Base-by-base conservation (phyloP, 345 rosid genomes). In the Pistacia vera region DNA sequence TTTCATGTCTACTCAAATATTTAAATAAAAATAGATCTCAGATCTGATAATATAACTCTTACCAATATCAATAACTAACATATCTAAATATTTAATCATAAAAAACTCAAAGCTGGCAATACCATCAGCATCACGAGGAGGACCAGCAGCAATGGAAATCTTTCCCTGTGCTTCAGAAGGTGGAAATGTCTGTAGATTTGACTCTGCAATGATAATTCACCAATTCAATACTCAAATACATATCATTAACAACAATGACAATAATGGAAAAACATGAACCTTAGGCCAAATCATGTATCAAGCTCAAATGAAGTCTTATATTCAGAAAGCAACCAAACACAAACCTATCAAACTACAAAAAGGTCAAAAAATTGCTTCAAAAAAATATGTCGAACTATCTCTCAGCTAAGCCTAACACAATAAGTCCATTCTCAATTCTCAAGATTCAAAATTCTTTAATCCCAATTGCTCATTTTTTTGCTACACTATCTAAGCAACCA, bases 111-210 rank as follows among this genome's bases (percentile, higher is more conserved):
- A 74, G 28, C 33, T 54, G 51, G 30, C 64, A 70, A 61, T 86
- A 93, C 98, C 98, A 79, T 96, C 97, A 16, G 96, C 98, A 83
- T 96, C 97, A 4, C 90, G 89, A 71, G 97, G 98, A 66, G 97
- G 99, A 44, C 78, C 83, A 44, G 89, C 83, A 75, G 83, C 90
- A 75, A 88, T 83, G 41, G 95, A 85, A 79, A 96, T 93, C 93
- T 96, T 96, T 48, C 99, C 99, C 66, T 83, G 91, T 2, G 86
- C 84, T 38, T 75, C 86, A 10, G 97, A 80, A 16, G 98, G 97
- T 66, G 99, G 97, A 85, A 91, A 96, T 0, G 93, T 88, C 81
- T 89, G 90, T 41, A 96, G 90, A 88, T 78, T 84, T 41, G 97
- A 92, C 57, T 91, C 98, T 92, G 91, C 84, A 84, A 80, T 48